These are phyloP conservation scores for Euphorbia schlechtendalii DNA, from an alignment of 441 rosid species.

Conservation along the genomic window DNA sequence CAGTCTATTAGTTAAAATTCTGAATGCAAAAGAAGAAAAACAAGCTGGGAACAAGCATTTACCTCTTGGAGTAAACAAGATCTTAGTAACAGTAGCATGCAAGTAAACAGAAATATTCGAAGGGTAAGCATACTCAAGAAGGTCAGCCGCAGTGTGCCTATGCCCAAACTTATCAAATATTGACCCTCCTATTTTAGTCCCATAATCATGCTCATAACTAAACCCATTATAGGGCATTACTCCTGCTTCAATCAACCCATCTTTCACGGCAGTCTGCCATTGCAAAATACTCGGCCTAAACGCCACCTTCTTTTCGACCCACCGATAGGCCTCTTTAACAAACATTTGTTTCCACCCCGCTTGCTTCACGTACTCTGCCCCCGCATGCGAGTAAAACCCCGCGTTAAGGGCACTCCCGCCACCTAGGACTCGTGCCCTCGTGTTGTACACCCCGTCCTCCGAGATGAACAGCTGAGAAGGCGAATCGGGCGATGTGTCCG, in stretches of 20 bases:
- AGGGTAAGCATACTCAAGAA: conserved; percentile 59
- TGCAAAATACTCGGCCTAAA: conserved; percentile 47
- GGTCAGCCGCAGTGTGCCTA: conserved; percentile 85
- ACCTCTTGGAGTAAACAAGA: conserved; percentile 39
- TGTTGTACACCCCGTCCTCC: conserved; percentile 75
- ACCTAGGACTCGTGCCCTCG: conserved; percentile 74
- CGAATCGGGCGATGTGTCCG: conserved; percentile 53
- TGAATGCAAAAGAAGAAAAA: not conserved
- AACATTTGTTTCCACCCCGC: conserved; percentile 55
- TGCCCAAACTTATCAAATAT: conserved; percentile 61
- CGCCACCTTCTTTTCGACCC: conserved; percentile 71
- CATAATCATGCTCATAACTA: conserved; percentile 63
- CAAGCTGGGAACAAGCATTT: not conserved
- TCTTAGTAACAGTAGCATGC: conserved; percentile 56
- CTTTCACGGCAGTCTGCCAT: conserved; percentile 86
- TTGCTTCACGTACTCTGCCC: conserved; percentile 37
- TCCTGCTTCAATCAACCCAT: conserved; percentile 65
- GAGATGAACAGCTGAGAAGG: conserved; percentile 76
- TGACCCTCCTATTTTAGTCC: conserved; percentile 84
- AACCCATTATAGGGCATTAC: conserved; percentile 71
- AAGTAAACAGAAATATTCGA: conserved; percentile 45
- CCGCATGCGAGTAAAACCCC: conserved; percentile 70
- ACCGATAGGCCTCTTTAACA: conserved; percentile 60
- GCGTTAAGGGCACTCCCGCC: conserved; percentile 78
- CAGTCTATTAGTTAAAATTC: too few species aligned